These are phyloP conservation scores for Polytrichum commune DNA, from an alignment of 225 moss, liverwort and hornwort species.

Conservation along the genomic window DNA sequence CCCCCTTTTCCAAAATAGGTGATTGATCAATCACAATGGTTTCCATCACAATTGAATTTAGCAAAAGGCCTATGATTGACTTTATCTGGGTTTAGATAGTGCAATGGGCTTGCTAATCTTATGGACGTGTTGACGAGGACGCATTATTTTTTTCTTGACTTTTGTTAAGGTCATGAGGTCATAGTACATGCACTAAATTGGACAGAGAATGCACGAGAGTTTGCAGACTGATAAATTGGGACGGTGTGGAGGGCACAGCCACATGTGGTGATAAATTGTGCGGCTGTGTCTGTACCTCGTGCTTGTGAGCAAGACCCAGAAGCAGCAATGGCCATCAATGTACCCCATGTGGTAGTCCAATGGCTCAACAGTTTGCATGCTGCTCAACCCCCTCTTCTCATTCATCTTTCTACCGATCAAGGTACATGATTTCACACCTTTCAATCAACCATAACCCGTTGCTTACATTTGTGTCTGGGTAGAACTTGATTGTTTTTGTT, in stretches of 20 bases:
- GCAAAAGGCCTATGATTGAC: too few species aligned
- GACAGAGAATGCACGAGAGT: constrained; percentile 3
- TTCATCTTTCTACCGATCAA: constrained; percentile 97
- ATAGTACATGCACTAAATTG: not conserved
- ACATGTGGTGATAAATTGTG: constrained; percentile 80
- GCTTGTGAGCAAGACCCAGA: constrained; percentile 88
- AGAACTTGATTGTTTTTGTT: too few species aligned
- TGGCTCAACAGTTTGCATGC: constrained; percentile 51
- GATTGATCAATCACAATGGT: too few species aligned
- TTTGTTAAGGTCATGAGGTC: too few species aligned
- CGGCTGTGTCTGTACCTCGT: constrained; percentile 78
- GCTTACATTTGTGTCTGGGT: too few species aligned
- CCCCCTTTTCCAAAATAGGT: too few species aligned
- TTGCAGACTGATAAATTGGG: constrained; percentile 27
- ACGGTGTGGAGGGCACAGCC: constrained; percentile 52
- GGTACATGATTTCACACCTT: constrained; percentile 29
- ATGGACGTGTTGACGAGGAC: too few species aligned
- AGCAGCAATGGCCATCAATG: constrained; percentile 70
- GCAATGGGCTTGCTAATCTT: too few species aligned
- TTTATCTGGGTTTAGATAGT: too few species aligned
- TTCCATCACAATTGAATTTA: too few species aligned
- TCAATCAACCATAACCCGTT: too few species aligned
- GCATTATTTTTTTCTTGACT: too few species aligned
- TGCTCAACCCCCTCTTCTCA: constrained; percentile 56
- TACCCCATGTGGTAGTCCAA: constrained; percentile 64